Percentiles rank a stretch among this genome's conserved stretches.
These are phyloP conservation scores for Ochetophila trinervis DNA, from an alignment of 306 rosid genomes.

Conservation along the genomic window DNA sequence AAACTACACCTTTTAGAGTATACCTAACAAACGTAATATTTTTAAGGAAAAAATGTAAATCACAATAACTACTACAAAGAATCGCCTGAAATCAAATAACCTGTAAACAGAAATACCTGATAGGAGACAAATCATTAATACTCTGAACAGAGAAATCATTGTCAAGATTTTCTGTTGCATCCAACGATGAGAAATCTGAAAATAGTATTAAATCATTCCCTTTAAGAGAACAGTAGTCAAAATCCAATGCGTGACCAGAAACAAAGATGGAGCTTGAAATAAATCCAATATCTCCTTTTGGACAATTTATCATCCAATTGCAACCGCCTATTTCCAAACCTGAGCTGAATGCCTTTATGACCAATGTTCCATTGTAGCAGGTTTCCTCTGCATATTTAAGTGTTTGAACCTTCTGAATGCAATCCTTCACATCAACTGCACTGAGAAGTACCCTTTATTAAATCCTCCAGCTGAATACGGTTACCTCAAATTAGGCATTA, in stretches of 20 bases:
- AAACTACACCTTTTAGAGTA: not conserved
- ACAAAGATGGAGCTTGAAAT: conserved; percentile 72
- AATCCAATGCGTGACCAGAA: conserved; percentile 70
- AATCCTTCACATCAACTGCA: conserved; percentile 80
- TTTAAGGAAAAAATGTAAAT: no score
- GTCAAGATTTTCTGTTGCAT: conserved; percentile 36
- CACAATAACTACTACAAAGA: not conserved
- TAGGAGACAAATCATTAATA: conserved; percentile 22
- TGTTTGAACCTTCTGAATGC: conserved; percentile 53
- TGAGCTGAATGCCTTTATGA: conserved; percentile 77
- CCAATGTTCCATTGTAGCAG: conserved; percentile 74
- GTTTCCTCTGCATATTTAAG: conserved; percentile 72
- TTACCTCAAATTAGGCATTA: no score
- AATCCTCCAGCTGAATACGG: conserved; percentile 7
- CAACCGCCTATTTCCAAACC: conserved; percentile 87
- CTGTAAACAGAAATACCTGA: conserved; percentile 33
- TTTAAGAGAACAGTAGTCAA: conserved; percentile 57
- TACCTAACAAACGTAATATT: not conserved
- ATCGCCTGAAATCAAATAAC: conserved; percentile 3
- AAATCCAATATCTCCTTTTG: conserved; percentile 64
- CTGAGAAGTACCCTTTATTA: conserved; percentile 55
- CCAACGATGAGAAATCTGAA: conserved; percentile 73
- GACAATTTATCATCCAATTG: conserved; percentile 75
- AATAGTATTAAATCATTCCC: conserved; percentile 49
- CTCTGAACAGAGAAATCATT: conserved; percentile 29